A percentile compares a stretch with the other conserved stretches of the same genome.
These are phyloP conservation scores for Cryptococcus sp. DNA, from an alignment of 1,284 basidiomycete species.

Conservation along the genomic window DNA sequence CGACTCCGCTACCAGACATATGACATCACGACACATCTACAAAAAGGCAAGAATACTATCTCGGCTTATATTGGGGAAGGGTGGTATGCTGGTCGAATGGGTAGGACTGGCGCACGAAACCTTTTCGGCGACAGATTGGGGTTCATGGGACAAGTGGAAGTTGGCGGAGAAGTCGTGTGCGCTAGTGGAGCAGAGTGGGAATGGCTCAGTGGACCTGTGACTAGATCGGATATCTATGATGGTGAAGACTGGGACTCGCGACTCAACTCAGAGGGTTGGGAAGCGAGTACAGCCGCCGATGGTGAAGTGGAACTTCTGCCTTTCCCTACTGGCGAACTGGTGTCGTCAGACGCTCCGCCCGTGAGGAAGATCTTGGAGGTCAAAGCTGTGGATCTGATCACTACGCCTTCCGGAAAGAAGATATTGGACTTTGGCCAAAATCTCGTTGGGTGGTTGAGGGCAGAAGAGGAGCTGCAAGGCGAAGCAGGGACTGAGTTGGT, in stretches of 20 bases:
- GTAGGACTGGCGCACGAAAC: slow-evolving; percentile 25
- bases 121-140: slow-evolving; percentile 32
- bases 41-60: slow-evolving; percentile 30
- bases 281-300: neutral
- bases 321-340: slow-evolving; percentile 22
- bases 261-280: slow-evolving; percentile 1
- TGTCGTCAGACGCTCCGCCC: slow-evolving; percentile 36
- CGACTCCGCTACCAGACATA: slow-evolving; percentile 41
- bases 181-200: slow-evolving; percentile 30
- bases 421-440: slow-evolving; percentile 47
- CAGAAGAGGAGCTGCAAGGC: slow-evolving; percentile 15
- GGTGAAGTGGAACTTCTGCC: slow-evolving; percentile 9
- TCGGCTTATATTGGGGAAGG: slow-evolving; percentile 38
- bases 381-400: slow-evolving; percentile 30
- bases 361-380: slow-evolving; percentile 28
- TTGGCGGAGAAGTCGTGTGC: slow-evolving; percentile 20
- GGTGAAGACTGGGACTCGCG: slow-evolving; percentile 35
- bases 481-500: slow-evolving; percentile 13
- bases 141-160: slow-evolving; percentile 36
- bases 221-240: slow-evolving; percentile 38
- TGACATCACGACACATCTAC: slow-evolving; percentile 29
- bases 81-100: slow-evolving; percentile 40
- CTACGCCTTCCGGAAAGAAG: slow-evolving; percentile 32
- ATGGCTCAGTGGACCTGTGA: slow-evolving; percentile 20
- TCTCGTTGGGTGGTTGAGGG: slow-evolving; percentile 37